These are phyloP conservation scores for Pichia insulana DNA, from an alignment of 805 yeast species.

Conservation along the genomic window DNA sequence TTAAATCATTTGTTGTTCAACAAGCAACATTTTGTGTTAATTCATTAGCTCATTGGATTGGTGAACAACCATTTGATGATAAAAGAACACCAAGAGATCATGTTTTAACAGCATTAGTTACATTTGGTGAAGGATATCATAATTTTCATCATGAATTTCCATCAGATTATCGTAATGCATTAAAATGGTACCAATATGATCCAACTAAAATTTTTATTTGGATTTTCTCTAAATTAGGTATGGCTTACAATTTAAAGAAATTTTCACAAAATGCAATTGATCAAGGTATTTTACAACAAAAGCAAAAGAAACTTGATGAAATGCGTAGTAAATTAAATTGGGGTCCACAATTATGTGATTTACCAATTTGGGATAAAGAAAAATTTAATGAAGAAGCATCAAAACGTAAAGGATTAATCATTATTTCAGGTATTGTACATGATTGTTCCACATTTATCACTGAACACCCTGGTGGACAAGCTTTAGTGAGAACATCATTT, in stretches of 20 bases:
- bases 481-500: constrained; percentile 56
- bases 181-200: constrained; percentile 82
- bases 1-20: constrained; percentile 63
- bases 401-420: constrained; percentile 48
- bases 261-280: constrained; percentile 75
- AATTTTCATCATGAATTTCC: constrained; percentile 91
- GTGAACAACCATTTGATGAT: constrained; percentile 79
- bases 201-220: constrained; percentile 67
- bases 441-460: constrained; percentile 59
- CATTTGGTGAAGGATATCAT: constrained; percentile 86
- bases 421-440: constrained; percentile 74
- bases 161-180: constrained; percentile 79
- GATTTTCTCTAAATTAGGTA: constrained; percentile 51
- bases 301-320: constrained; percentile 68
- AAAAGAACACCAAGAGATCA: constrained; percentile 84
- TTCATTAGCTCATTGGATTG: constrained; percentile 81
- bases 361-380: constrained; percentile 68
- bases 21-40: constrained; percentile 84
- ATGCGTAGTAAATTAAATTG: constrained; percentile 56
- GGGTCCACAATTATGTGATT: constrained; percentile 59
- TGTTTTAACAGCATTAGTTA: constrained; percentile 68
- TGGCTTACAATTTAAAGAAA: constrained; percentile 65
- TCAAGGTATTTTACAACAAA: constrained; percentile 76
- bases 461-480: constrained; percentile 82
- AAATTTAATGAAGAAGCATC: constrained; percentile 46